phyloP scores from a whole-genome alignment of 75 land plant species.

The Larix kaempferi region DNA sequence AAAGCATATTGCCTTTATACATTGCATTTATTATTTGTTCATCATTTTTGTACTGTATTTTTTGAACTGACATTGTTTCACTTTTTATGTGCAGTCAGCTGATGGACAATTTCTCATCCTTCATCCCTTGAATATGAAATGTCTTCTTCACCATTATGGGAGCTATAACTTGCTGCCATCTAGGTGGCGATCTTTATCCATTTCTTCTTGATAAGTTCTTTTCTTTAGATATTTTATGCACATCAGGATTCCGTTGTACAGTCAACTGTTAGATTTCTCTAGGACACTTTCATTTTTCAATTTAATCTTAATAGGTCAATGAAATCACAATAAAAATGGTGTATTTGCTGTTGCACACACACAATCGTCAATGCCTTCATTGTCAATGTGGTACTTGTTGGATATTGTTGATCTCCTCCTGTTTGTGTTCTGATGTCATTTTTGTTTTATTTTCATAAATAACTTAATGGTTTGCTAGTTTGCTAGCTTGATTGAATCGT shows the following conservation, averaged over 20 bases:
- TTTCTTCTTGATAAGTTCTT: background rate
- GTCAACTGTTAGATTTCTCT: background rate
- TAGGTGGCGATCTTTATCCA: constrained; percentile 35
- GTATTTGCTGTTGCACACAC: too few relatives aligned
- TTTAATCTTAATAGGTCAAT: background rate
- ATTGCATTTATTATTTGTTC: background rate
- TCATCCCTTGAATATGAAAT: constrained; percentile 94
- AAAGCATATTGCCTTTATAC: background rate
- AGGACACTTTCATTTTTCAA: background rate
- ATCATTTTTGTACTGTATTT: background rate
- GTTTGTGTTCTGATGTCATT: too few relatives aligned
- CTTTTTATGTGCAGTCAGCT: constrained; percentile 40
- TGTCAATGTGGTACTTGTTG: too few relatives aligned
- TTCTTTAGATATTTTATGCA: background rate
- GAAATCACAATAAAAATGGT: too few relatives aligned
- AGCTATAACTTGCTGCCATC: constrained; percentile 64
- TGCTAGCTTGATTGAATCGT: too few relatives aligned
- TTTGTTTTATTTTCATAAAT: too few relatives aligned
- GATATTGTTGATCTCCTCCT: too few relatives aligned
- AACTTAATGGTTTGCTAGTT: too few relatives aligned
- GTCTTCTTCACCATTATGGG: constrained; percentile 87
- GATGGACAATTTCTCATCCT: constrained; percentile 93
- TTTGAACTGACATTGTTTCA: constrained; percentile 10
- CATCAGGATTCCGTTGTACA: background rate
- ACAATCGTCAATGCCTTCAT: too few relatives aligned